Evolutionary conservation across 306 rosid genomes (phyloP).

Genomic region (Rubus parviflorus): DNA sequence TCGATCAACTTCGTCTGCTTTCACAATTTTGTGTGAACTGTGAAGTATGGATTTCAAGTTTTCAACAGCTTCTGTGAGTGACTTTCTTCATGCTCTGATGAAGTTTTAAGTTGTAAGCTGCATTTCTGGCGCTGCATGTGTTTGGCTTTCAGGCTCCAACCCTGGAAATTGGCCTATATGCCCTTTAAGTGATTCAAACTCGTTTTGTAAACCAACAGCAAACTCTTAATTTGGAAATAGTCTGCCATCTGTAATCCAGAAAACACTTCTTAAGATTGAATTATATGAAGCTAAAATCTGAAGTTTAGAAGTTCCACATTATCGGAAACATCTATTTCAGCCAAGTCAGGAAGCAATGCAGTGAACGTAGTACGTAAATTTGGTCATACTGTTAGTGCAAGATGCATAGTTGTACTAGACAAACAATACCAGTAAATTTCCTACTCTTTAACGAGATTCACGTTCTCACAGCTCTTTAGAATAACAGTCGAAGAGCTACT

Average conservation of each 20-base stretch:
- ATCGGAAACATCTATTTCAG: neutral
- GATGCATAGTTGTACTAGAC: neutral
- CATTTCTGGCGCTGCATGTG: slow-evolving; percentile 30
- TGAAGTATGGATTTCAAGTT: neutral
- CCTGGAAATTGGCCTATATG: slow-evolving; percentile 85
- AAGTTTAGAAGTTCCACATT: too few species aligned
- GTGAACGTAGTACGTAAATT: neutral
- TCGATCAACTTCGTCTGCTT: too few species aligned
- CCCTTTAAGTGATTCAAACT: slow-evolving; percentile 62
- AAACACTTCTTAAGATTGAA: neutral
- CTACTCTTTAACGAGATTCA: neutral
- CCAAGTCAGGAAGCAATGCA: neutral
- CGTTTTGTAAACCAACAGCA: slow-evolving; percentile 61
- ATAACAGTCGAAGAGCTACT: slow-evolving; percentile 20
- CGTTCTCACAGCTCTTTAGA: neutral
- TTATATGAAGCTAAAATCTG: too few species aligned
- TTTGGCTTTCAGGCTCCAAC: slow-evolving; percentile 36
- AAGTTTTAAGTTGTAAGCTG: slow-evolving; percentile 37
- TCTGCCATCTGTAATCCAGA: slow-evolving; percentile 69
- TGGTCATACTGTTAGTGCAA: neutral
- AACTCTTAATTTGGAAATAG: slow-evolving; percentile 60
- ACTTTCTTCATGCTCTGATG: neutral
- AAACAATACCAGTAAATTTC: neutral
- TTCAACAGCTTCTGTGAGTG: neutral
- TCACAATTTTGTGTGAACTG: too few species aligned